Conservation (phyloP, 2,329 filamentous ascomycete species). For the Hypoxylon sp. region DNA sequence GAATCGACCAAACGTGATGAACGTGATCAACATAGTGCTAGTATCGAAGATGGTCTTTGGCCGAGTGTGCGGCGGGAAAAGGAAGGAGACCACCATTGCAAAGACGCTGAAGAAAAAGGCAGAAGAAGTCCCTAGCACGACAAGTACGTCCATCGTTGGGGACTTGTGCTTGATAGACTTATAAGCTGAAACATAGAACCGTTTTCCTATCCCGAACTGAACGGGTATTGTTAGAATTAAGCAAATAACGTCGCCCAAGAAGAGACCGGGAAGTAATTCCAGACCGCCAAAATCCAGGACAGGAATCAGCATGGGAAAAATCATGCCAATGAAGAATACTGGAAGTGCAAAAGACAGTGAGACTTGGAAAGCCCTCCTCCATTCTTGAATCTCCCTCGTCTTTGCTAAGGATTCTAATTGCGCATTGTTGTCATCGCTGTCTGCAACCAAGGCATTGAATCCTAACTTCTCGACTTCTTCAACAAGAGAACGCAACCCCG, state of each 20-base stretch:
- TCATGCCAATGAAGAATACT: conserved; percentile 93
- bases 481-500: conserved; percentile 86
- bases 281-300: conserved; percentile 82
- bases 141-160: conserved; percentile 97
- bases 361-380: conserved; percentile 84
- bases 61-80: conserved; percentile 80
- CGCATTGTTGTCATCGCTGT: conserved; percentile 95
- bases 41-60: conserved; percentile 96
- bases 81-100: conserved; percentile 86
- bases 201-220: conserved; percentile 95
- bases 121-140: conserved; percentile 92
- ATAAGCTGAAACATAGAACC: conserved; percentile 94
- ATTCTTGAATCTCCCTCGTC: conserved; percentile 95
- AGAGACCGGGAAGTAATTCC: conserved; percentile 80
- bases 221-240: conserved; percentile 89
- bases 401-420: conserved; percentile 97
- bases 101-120: conserved; percentile 96
- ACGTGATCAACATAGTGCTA: conserved; percentile 97
- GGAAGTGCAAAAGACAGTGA: conserved; percentile 88
- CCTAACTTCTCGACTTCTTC: conserved; percentile 85
- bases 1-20: conserved; percentile 91
- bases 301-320: conserved; percentile 88
- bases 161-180: conserved; percentile 92
- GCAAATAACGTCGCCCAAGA: conserved; percentile 89
- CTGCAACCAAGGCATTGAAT: conserved; percentile 89